phyloP scores from a whole-genome alignment of 192 early-diverging fungal genomes.

The Backusella luteola region DNA sequence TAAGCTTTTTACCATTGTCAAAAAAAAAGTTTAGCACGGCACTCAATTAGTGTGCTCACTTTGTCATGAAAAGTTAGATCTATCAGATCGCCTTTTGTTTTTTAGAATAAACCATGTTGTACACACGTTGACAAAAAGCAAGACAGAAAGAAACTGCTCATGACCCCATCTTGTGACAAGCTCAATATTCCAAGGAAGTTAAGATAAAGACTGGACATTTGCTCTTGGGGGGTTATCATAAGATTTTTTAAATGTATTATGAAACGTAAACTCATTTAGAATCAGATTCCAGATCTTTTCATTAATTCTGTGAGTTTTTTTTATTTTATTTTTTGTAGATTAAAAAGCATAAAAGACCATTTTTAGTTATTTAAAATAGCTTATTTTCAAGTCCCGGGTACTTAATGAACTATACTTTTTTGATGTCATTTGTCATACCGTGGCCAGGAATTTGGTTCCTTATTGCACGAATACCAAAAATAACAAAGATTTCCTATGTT shows the following conservation, averaged over 20 bases:
- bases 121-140: neutral
- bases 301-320: no score
- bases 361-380: neutral
- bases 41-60: neutral
- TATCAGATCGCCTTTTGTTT: neutral
- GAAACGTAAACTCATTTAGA: neutral
- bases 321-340: neutral
- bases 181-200: no score
- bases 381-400: neutral
- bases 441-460: neutral
- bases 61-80: neutral
- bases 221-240: no score
- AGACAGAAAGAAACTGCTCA: neutral
- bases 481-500: neutral
- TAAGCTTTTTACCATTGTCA: constrained; percentile 1
- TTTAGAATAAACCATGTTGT: neutral
- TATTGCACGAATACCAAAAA: neutral
- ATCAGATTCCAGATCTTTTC: neutral
- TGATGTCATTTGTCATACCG: neutral
- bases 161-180: neutral
- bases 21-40: neutral
- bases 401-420: neutral
- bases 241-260: no score
- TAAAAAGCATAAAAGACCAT: neutral
- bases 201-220: no score